Evolutionary conservation across 2,329 filamentous ascomycete species (phyloP), one percentile per base, ranked within the genome.

Genomic region (Pyrenophora tritici-repentis): DNA sequence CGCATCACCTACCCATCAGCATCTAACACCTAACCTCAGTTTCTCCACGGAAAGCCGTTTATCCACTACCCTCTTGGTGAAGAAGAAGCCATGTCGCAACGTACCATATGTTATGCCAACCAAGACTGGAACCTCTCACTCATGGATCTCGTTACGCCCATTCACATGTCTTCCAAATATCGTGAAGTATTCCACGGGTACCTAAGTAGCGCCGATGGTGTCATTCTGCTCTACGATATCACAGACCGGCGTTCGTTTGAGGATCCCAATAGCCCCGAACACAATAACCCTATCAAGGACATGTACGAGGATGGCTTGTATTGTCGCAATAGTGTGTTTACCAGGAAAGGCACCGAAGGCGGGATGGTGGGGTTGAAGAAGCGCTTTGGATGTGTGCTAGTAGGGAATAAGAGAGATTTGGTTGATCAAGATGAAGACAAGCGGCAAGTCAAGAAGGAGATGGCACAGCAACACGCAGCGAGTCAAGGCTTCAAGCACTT

Each of bases 191-290:
- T 61, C 14, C 29, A 57, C 12, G 17, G 18, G 1, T 47, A 45
- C 3, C 42, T 68, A 7, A 16, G 26, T 1, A 10, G 46, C 0
- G 61, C 66, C 2, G 48, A 60, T 32, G 68, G 66, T 6, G 29
- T 72, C 3, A 53, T 71, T 1, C 42, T 73, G 2, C 37, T 73
- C 1, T 73, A 69, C 45, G 66, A 70, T 32, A 50, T 71, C 6
- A 70, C 66, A 4, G 47, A 22, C 22, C 20, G 36, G 9, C 32
- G 36, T 20, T 67, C 56, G n/a, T 24, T 6, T 24, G 22, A 7
- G 6, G 8, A 24, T 24, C 6, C 22, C 8, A 6, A 24, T 24
- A 24, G 22, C 22, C 8, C 4, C 22, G 6, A 24, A 7, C 71
- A 66, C 32, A 56, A 66, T 1, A 32, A 53, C 4, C 38, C 70